Evolutionary conservation across 2,329 filamentous ascomycete species (phyloP).

Genomic region (Leptographium procerum): DNA sequence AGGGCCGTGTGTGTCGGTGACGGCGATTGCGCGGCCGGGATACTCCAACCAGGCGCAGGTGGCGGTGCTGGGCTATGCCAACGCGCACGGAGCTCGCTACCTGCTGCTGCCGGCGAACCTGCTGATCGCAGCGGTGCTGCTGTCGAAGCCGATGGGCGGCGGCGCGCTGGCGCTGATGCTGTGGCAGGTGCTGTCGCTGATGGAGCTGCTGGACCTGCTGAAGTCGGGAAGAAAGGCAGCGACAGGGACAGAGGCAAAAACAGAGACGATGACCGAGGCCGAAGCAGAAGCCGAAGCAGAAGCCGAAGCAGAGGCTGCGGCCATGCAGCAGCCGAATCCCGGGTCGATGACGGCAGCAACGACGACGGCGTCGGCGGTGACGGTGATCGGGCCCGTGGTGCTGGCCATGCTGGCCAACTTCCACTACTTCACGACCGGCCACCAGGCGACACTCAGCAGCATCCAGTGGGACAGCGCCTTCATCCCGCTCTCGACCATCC

Average conservation of each 20-base stretch:
- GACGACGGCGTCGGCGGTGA: conserved; percentile 15
- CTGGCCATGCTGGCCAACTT: conserved; percentile 84
- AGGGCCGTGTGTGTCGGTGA: conserved; percentile 70
- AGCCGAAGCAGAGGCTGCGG: background rate
- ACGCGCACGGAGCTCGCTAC: conserved; percentile 85
- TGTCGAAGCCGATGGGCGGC: conserved; percentile 91
- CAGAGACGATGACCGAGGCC: conserved; percentile 13
- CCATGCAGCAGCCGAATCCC: background rate
- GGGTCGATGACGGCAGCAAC: background rate
- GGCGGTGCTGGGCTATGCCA: conserved; percentile 81
- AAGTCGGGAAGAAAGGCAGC: background rate
- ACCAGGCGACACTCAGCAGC: conserved; percentile 75
- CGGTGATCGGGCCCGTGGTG: conserved; percentile 71
- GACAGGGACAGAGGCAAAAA: conserved; percentile 45
- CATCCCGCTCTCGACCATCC: conserved; percentile 69
- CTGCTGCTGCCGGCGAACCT: conserved; percentile 74
- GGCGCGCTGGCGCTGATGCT: conserved; percentile 72
- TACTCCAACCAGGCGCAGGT: conserved; percentile 42
- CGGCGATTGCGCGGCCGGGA: conserved; percentile 34
- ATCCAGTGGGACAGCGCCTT: conserved; percentile 97
- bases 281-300: background rate
- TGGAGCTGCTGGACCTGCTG: conserved; percentile 52
- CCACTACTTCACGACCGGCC: conserved; percentile 95
- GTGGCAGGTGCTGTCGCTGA: conserved; percentile 79
- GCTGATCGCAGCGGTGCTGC: conserved; percentile 61